Evolutionary conservation across 2,329 filamentous ascomycete species (phyloP).

Genomic region (Hypoxylon sp.): DNA sequence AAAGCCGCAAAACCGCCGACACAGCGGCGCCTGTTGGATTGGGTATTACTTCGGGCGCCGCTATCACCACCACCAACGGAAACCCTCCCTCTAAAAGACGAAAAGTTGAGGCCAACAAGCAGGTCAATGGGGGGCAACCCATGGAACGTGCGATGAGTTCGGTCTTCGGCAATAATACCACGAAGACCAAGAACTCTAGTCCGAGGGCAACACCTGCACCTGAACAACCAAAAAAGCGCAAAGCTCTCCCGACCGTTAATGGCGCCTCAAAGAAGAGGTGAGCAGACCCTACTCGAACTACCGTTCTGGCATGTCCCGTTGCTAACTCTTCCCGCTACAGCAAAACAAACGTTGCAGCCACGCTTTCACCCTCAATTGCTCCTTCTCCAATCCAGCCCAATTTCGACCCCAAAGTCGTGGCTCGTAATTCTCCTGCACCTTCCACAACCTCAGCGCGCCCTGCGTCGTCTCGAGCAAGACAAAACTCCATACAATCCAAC

Average conservation of each 20-base stretch:
- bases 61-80: constrained; percentile 63
- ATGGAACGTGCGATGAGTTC: constrained; percentile 79
- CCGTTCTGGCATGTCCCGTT: constrained; percentile 32
- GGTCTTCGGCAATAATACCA: constrained; percentile 63
- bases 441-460: constrained; percentile 69
- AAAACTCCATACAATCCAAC: constrained; percentile 77
- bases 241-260: constrained; percentile 73
- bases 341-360: constrained; percentile 55
- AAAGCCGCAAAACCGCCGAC: constrained; percentile 73
- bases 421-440: constrained; percentile 70
- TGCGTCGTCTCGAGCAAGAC: constrained; percentile 77
- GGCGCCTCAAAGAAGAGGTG: constrained; percentile 85
- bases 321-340: constrained; percentile 42
- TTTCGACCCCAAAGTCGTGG: constrained; percentile 70
- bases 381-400: constrained; percentile 80
- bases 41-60: constrained; percentile 71
- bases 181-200: constrained; percentile 71
- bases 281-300: constrained; percentile 47
- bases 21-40: constrained; percentile 68
- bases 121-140: constrained; percentile 61
- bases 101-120: constrained; percentile 84
- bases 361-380: constrained; percentile 77
- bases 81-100: constrained; percentile 77
- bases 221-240: constrained; percentile 79
- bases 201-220: constrained; percentile 76